These are phyloP conservation scores for Acacia confusa DNA, from an alignment of 306 rosid genomes.

Conservation along the genomic window DNA sequence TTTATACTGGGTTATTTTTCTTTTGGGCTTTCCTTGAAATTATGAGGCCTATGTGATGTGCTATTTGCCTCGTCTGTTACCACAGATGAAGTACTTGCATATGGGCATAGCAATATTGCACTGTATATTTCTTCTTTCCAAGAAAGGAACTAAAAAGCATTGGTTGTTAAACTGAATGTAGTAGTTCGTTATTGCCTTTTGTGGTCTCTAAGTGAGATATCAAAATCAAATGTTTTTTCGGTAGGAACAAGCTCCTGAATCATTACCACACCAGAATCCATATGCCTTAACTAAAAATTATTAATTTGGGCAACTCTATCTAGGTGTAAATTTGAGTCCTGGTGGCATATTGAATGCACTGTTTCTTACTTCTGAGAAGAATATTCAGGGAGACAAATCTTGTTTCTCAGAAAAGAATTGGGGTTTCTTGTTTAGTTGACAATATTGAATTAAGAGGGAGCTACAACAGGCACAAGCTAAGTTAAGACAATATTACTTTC, in stretches of 20 bases:
- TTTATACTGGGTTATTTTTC: conserved; percentile 15
- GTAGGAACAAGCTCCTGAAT: neutral
- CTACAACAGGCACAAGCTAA: neutral
- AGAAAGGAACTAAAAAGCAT: neutral
- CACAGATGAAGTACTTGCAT: neutral
- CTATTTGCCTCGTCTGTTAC: conserved; percentile 8
- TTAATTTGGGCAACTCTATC: neutral
- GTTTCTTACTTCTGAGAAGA: neutral
- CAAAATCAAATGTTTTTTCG: neutral
- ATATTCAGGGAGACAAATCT: neutral
- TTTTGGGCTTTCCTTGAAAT: conserved; percentile 6
- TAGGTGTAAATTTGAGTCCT: neutral
- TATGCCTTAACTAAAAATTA: neutral
- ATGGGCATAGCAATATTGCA: neutral
- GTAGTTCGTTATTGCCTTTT: conserved; percentile 11
- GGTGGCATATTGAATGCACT: conserved; percentile 9
- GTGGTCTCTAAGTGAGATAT: conserved; percentile 27
- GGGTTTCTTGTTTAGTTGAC: neutral
- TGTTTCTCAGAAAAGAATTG: neutral
- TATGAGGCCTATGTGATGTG: conserved; percentile 17
- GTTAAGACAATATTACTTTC: neutral
- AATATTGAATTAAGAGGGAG: neutral
- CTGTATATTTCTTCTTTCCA: neutral
- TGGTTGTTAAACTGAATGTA: conserved; percentile 10
- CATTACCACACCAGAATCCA: neutral